Conservation (phyloP, 768 basidiomycete species). For the Agrocybe praecox region DNA sequence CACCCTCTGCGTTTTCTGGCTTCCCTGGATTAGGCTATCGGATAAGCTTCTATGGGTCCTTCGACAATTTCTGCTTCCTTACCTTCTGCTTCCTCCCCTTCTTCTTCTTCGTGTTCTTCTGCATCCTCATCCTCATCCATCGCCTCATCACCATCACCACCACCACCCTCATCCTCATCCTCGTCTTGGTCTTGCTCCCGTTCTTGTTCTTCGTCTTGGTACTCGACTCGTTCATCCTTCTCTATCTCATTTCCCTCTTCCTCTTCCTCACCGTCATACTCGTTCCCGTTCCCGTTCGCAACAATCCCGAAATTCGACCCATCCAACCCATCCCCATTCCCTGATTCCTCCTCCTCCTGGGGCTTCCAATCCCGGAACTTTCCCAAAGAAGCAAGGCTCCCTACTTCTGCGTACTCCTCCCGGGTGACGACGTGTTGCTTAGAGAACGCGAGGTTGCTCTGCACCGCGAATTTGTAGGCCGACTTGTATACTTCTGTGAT, state of each 20-base stretch:
- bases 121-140: too few species aligned
- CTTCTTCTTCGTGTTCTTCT: too few species aligned
- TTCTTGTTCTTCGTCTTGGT: too few species aligned
- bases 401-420: constrained; percentile 84
- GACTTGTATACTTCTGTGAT: constrained; percentile 66
- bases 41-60: neutral
- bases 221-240: too few species aligned
- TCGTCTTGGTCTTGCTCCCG: too few species aligned
- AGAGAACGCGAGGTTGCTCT: constrained; percentile 52
- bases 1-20: neutral
- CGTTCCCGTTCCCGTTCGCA: constrained; percentile 11
- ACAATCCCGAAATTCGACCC: constrained; percentile 4
- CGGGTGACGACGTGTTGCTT: constrained; percentile 60
- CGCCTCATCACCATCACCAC: too few species aligned
- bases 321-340: constrained; percentile 25
- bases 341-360: constrained; percentile 23
- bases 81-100: constrained; percentile 13
- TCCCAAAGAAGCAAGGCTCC: constrained; percentile 71
- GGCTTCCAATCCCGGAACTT: constrained; percentile 72
- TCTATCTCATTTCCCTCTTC: neutral
- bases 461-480: constrained; percentile 58
- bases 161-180: too few species aligned
- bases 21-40: neutral
- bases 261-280: constrained; percentile 2
- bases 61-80: neutral